A percentile compares a stretch with the other conserved stretches of the same genome.
Conservation (phyloP, 2,329 filamentous ascomycete species). For the Exophiala sp. region DNA sequence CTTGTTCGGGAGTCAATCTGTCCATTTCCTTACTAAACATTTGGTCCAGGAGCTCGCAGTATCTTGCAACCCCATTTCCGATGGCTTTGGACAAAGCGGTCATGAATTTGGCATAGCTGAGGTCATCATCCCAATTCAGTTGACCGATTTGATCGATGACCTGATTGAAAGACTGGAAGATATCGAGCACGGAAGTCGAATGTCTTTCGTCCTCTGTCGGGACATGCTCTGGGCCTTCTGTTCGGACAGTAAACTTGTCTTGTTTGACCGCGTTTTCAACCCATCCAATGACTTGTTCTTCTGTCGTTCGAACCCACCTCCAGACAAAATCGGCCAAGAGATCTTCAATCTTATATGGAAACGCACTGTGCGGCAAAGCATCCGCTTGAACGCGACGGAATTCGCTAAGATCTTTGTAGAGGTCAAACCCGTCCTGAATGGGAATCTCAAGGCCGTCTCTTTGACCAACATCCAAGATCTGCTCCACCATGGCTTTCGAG, state of each 20-base stretch:
- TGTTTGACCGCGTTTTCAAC: constrained; percentile 89
- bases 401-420: constrained; percentile 84
- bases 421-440: constrained; percentile 86
- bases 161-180: constrained; percentile 91
- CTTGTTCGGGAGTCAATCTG: constrained; percentile 79
- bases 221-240: constrained; percentile 59
- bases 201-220: constrained; percentile 79
- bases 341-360: constrained; percentile 83
- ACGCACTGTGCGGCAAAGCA: constrained; percentile 68
- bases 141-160: constrained; percentile 81
- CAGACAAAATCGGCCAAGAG: constrained; percentile 89
- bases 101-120: constrained; percentile 96
- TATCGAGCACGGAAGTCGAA: constrained; percentile 87
- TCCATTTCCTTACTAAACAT: constrained; percentile 92
- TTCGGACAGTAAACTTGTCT: constrained; percentile 76
- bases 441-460: constrained; percentile 71
- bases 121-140: constrained; percentile 87
- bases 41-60: constrained; percentile 87
- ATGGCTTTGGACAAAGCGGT: constrained; percentile 84
- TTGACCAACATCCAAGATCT: constrained; percentile 72
- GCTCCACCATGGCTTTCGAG: constrained; percentile 75
- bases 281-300: constrained; percentile 74
- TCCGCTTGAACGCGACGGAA: constrained; percentile 77
- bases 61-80: constrained; percentile 74
- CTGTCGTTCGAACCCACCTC: constrained; percentile 84